Evolutionary conservation across 2,329 filamentous ascomycete species (phyloP).

Genomic region (Colletotrichum sp.): DNA sequence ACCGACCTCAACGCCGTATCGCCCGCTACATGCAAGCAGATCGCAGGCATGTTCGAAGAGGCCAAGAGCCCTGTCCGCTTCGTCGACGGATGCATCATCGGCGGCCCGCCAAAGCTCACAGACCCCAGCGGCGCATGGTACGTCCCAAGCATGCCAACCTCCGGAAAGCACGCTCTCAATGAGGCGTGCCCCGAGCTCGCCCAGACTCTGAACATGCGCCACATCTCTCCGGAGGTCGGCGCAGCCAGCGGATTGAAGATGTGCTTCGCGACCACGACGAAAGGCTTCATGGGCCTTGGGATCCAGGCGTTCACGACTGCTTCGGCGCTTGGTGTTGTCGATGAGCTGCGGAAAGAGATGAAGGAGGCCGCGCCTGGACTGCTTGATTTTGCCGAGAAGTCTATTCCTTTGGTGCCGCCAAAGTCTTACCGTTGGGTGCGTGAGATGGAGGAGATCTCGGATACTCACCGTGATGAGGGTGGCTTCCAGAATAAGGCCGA

Average conservation of each 20-base stretch:
- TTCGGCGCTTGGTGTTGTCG: conserved; percentile 63
- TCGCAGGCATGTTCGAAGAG: conserved; percentile 48
- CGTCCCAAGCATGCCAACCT: conserved; percentile 50
- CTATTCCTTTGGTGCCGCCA: conserved; percentile 66
- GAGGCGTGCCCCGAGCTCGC: conserved; percentile 44
- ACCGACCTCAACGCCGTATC: conserved; percentile 72
- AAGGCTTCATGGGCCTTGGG: conserved; percentile 71
- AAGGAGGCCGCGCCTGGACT: conserved; percentile 51
- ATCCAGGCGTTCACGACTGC: conserved; percentile 77
- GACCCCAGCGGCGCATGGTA: conserved; percentile 35
- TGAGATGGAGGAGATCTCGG: conserved; percentile 79
- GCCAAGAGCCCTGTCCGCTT: conserved; percentile 48
- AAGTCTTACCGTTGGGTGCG: conserved; percentile 83
- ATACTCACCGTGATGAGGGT: conserved; percentile 68
- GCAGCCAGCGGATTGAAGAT: conserved; percentile 67
- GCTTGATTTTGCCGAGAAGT: conserved; percentile 49
- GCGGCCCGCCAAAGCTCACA: conserved; percentile 50
- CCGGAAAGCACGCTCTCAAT: conserved; percentile 50
- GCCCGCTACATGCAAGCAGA: conserved; percentile 53
- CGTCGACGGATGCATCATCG: conserved; percentile 65
- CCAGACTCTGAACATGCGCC: conserved; percentile 50
- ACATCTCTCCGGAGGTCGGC: conserved; percentile 56
- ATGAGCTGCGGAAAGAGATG: conserved; percentile 62
- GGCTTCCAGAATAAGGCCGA: conserved; percentile 56
- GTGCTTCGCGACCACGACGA: conserved; percentile 66